phyloP scores from a whole-genome alignment of 768 basidiomycete species.

The Leucocoprinus birnbaumii region DNA sequence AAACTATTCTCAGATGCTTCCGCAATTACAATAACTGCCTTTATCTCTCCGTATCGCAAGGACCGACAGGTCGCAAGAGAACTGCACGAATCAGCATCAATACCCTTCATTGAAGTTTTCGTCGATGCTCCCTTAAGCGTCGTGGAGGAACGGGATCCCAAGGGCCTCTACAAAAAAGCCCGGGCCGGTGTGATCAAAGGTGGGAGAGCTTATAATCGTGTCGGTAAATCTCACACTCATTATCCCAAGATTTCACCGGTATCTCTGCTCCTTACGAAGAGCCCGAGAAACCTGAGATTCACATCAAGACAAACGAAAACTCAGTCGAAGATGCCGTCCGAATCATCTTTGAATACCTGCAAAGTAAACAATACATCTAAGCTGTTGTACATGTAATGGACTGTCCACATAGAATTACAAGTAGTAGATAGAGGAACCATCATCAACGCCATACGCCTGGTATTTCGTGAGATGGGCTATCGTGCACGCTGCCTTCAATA shows the following conservation, averaged over 20 bases:
- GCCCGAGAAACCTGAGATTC: slow-evolving; percentile 82
- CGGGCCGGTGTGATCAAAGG: slow-evolving; percentile 95
- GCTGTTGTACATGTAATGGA: slow-evolving; percentile 9
- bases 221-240: not conserved
- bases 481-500: slow-evolving; percentile 13
- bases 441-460: not conserved
- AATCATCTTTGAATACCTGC: slow-evolving; percentile 78
- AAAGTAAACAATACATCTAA: slow-evolving; percentile 57
- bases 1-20: slow-evolving; percentile 90
- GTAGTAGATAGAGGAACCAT: not conserved
- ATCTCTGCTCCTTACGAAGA: slow-evolving; percentile 96
- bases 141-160: slow-evolving; percentile 92
- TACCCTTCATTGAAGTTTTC: slow-evolving; percentile 93
- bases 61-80: slow-evolving; percentile 83
- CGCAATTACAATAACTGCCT: slow-evolving; percentile 87
- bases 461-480: not conserved
- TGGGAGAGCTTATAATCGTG: slow-evolving; percentile 23
- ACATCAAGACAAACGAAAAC: slow-evolving; percentile 83
- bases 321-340: slow-evolving; percentile 78
- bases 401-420: slow-evolving; percentile 6
- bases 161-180: slow-evolving; percentile 97
- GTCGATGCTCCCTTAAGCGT: slow-evolving; percentile 88
- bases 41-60: slow-evolving; percentile 95
- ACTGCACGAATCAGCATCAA: slow-evolving; percentile 67
- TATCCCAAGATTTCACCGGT: slow-evolving; percentile 87